These are phyloP conservation scores for Lentinula boryana DNA, from an alignment of 768 basidiomycete species.

Conservation along the genomic window DNA sequence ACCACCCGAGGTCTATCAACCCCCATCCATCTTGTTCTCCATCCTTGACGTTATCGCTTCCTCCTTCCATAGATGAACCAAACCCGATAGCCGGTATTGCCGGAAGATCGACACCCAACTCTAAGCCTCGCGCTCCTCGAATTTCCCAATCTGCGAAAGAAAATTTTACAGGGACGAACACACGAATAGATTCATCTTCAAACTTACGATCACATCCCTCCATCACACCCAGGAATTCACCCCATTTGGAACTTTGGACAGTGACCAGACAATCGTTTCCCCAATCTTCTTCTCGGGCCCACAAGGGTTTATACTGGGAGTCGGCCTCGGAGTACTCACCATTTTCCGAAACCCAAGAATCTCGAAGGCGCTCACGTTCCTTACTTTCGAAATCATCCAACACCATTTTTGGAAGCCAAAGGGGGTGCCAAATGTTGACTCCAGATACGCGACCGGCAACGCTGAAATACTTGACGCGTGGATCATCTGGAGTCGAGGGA, in stretches of 20 bases:
- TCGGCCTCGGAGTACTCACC: slow-evolving; percentile 7
- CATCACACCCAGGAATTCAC: slow-evolving; percentile 87
- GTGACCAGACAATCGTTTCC: slow-evolving; percentile 93
- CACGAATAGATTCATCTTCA: background rate
- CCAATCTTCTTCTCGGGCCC: slow-evolving; percentile 51
- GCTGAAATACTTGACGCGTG: slow-evolving; percentile 85
- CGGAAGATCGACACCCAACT: slow-evolving; percentile 55
- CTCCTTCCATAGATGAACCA: slow-evolving; percentile 12
- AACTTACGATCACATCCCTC: slow-evolving; percentile 77
- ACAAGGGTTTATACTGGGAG: slow-evolving; percentile 26
- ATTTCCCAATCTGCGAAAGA: slow-evolving; percentile 75
- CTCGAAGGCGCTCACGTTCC: slow-evolving; percentile 39
- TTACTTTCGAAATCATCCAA: slow-evolving; percentile 78
- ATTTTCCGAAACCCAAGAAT: slow-evolving; percentile 28
- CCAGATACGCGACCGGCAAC: slow-evolving; percentile 72
- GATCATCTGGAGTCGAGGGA: slow-evolving; percentile 72
- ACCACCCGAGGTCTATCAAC: slow-evolving; percentile 54
- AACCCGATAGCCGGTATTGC: slow-evolving; percentile 40
- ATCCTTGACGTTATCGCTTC: slow-evolving; percentile 9
- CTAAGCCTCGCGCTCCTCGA: slow-evolving; percentile 79
- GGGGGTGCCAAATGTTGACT: slow-evolving; percentile 82
- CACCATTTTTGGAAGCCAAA: slow-evolving; percentile 95
- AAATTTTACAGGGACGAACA: background rate
- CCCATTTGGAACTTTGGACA: slow-evolving; percentile 92
- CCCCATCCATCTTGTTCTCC: slow-evolving; percentile 31